Base-by-base conservation (phyloP, 306 rosid genomes). In the Notholithocarpus densiflorus region DNA sequence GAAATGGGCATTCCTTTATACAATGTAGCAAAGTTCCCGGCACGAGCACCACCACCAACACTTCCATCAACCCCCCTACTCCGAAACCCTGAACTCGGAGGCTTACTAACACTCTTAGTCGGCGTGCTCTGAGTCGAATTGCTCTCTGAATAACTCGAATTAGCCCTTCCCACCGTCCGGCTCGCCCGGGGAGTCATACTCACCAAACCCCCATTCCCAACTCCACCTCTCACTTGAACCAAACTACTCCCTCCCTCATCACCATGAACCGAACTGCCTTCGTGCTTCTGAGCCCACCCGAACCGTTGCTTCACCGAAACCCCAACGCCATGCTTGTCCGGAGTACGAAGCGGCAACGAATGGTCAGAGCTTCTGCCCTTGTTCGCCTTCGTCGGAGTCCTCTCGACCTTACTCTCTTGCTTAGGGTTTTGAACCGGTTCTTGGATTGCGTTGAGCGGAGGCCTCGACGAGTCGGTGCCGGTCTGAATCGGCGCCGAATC, bases 51-150 rank as follows among this genome's bases (percentile, higher is more conserved):
- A 27, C 75, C 79, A 77, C 77, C 74, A 24, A 75, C 79, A 77
- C 77, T 81, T 53, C 98, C 95, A 54, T 95, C 98, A 19, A 80
- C 86, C 81, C 87, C 86, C 82, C 87, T 95, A 82, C 84, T 81
- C 82, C 97, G 89, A 77, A 77, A 61, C 72, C 89, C 82, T 1
- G 90, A 85, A 86, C 79, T 84, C 1, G 86, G 91, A 74, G 97
- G 98, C 82, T 91, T 95, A 0, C 83, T 84, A 68, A 90, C 94
- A 80, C 98, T 95, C 87, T 90, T 95, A 0, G 90, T 85, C 2
- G 98, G 99, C n/a, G 98, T 93, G 62, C 90, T 91, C 68, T 91
- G 94, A 1, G 90, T 89, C 0, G 98, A 95, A 74, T 86, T 90
- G 82, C 89, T 85, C 86, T 93, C 96, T 1, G 92, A 89, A 82